Base-by-base conservation (phyloP, 352 stramenopile species). In the Pythium guiyangense region DNA sequence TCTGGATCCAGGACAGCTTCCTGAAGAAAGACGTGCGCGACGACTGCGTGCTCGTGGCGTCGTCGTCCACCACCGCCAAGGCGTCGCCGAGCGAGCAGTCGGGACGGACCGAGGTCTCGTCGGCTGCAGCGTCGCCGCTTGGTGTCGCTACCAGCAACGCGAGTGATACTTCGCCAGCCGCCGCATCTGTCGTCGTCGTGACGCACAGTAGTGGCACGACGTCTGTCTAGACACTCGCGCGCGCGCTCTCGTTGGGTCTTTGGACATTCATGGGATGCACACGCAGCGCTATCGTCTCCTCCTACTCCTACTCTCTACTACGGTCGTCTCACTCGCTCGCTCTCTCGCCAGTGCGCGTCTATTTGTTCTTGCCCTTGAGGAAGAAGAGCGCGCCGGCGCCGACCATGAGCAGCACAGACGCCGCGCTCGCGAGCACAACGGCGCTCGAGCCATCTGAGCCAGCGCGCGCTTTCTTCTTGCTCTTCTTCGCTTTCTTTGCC, bases 1-100 rank as follows among this genome's bases (percentile, higher is more conserved):
- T 94, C 58, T 96, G 84, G 84, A 70, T 96, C 35, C 86, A 96
- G 64, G 86, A 96, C 73, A 93, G 74, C 67, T 96, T 94, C 65
- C 77, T 96, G 51, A 96, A 94, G 60, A 92, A 94, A 58, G 81
- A 92, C 46, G 67, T 86, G 10, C 71, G 70, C 10, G 69, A 86
- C 49, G 77, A 86, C 56, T 83, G 73, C 59, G 66, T 79, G 46
- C 60, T 83, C 31, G 68, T 87, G 40, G 60, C 49, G 20, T 46
- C 71, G 15, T 52, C 46, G 39, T 48, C 46, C 39, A 61, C 62
- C 0, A 63, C 62, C 0, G 43, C 64, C 6, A 66, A 69, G 42
- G 74, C 69, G 15, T 60, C 71, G 6, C 6, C 20, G 47, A 59
- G 45, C n/a, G 40, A 55, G 31, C 68, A 70, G 18, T 49, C 60